These are phyloP conservation scores for Pleurotus sapidus DNA, from an alignment of 768 basidiomycete genomes.

Conservation along the genomic window DNA sequence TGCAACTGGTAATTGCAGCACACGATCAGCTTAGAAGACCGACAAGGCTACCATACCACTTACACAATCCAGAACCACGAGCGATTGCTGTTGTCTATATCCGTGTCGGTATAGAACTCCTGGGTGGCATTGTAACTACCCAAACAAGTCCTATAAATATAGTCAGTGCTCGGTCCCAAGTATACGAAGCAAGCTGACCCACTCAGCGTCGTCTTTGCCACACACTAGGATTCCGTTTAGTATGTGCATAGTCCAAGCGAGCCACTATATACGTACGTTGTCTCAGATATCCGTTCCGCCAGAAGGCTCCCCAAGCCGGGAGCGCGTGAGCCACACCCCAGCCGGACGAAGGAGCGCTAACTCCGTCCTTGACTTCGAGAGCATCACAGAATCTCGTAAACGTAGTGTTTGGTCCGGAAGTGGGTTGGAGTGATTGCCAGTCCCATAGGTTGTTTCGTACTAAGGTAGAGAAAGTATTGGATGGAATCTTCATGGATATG, in stretches of 20 bases:
- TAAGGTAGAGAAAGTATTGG: constrained; percentile 24
- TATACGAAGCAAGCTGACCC: constrained; percentile 18
- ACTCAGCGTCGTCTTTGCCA: constrained; percentile 43
- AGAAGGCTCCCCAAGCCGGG: constrained; percentile 57
- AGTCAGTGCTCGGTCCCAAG: background rate
- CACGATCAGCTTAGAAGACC: background rate
- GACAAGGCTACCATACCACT: constrained; percentile 11
- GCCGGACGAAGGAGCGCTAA: constrained; percentile 44
- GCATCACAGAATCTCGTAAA: constrained; percentile 70
- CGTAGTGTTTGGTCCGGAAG: constrained; percentile 36
- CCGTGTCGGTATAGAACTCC: constrained; percentile 49
- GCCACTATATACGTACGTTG: constrained; percentile 32
- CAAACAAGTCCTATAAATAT: constrained; percentile 31
- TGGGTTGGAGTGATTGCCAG: constrained; percentile 63
- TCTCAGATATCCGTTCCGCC: constrained; percentile 46
- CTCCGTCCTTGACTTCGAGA: constrained; percentile 59
- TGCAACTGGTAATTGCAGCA: constrained; percentile 44
- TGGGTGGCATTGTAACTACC: constrained; percentile 39
- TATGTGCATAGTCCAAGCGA: background rate
- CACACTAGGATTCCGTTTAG: constrained; percentile 43
- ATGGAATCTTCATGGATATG: constrained; percentile 10
- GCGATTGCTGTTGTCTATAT: constrained; percentile 50
- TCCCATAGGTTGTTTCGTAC: constrained; percentile 62
- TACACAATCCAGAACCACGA: constrained; percentile 77
- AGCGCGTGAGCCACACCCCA: constrained; percentile 66